Percentiles rank a stretch among this genome's conserved stretches.
Evolutionary conservation across 257 asterid genomes (phyloP).

Genomic region (Solanum pinnatisectum): DNA sequence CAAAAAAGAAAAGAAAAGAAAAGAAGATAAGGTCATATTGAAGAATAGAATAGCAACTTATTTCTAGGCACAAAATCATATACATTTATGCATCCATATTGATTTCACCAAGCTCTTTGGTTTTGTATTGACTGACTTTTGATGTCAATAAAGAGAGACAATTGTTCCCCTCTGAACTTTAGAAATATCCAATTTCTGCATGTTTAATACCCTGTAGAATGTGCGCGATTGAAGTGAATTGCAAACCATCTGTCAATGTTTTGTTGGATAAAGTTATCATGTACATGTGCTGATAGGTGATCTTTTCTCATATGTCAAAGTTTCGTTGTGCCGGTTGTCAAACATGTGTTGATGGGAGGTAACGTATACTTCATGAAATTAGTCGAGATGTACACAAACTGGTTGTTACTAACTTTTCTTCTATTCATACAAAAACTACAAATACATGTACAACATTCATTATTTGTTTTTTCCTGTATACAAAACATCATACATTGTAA

Average conservation of each 20-base stretch:
- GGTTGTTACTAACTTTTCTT: not conserved
- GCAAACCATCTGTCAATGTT: not conserved
- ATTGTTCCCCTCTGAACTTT: not conserved
- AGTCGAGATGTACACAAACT: not conserved
- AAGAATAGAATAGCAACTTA: not conserved
- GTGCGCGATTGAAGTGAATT: not conserved
- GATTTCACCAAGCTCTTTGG: not conserved
- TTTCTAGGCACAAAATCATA: not conserved
- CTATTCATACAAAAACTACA: constrained; percentile 3
- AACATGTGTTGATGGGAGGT: not conserved
- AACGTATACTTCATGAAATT: not conserved
- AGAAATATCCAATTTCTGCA: not conserved
- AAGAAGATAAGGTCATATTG: not conserved
- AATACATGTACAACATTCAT: constrained; percentile 4
- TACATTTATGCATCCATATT: not conserved
- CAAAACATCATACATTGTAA: constrained; percentile 48
- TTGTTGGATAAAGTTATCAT: not conserved
- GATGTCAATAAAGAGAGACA: constrained; percentile 6
- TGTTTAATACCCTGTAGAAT: not conserved
- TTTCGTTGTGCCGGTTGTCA: not conserved
- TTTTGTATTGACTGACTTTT: not conserved
- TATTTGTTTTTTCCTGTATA: not conserved
- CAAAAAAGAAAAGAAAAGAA: not conserved
- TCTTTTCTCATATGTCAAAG: not conserved
- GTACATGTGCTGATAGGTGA: not conserved